Evolutionary conservation across 2,329 filamentous ascomycete species (phyloP).

Genomic region (Penicillium frequentans): DNA sequence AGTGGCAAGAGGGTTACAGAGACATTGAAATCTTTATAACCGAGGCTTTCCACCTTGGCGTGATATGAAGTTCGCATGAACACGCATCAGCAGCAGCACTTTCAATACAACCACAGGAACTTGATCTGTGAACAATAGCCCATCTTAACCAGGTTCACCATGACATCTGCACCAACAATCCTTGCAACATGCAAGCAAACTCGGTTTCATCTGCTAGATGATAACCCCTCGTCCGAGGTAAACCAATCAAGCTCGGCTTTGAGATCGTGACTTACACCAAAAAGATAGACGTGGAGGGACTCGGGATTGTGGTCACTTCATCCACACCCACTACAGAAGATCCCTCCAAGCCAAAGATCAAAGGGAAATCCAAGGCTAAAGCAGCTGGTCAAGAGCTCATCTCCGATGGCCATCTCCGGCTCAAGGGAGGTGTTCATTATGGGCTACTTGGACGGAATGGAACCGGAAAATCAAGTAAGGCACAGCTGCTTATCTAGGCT

Average conservation of each 20-base stretch:
- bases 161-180: slow-evolving; percentile 37
- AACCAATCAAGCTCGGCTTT: not conserved
- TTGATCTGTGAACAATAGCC: not conserved
- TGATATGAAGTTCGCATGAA: not conserved
- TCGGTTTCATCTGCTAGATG: slow-evolving; percentile 60
- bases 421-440: slow-evolving; percentile 74
- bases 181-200: slow-evolving; percentile 67
- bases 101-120: not conserved
- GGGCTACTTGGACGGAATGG: slow-evolving; percentile 79
- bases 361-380: slow-evolving; percentile 54
- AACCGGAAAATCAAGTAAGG: slow-evolving; percentile 73
- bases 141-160: not conserved
- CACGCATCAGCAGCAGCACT: not conserved
- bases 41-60: not conserved
- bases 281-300: slow-evolving; percentile 67
- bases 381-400: slow-evolving; percentile 62
- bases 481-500: not conserved
- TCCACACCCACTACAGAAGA: slow-evolving; percentile 20
- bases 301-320: slow-evolving; percentile 66
- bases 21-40: not conserved
- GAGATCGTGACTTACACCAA: slow-evolving; percentile 27
- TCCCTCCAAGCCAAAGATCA: slow-evolving; percentile 28
- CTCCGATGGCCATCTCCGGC: slow-evolving; percentile 64
- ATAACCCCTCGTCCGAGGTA: slow-evolving; percentile 58
- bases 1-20: not conserved